Conservation (phyloP, 2,329 filamentous ascomycete species). For the Westerdykella aurantiaca region DNA sequence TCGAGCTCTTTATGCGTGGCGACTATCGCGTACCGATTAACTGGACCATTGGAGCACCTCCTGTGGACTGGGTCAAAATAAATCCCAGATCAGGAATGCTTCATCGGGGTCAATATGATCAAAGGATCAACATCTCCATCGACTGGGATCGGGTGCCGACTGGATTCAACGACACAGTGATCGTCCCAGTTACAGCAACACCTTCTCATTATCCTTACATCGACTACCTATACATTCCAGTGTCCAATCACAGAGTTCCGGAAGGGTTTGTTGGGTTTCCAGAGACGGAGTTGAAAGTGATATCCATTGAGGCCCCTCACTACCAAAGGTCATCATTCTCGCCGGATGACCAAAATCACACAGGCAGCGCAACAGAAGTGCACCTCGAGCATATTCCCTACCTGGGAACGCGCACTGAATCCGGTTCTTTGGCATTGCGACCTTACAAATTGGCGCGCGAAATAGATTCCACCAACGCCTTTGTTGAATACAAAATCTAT, state of each 20-base stretch:
- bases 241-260: slow-evolving; percentile 10
- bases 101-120: slow-evolving; percentile 7
- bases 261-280: slow-evolving; percentile 12
- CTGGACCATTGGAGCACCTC: slow-evolving; percentile 12
- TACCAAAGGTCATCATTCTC: slow-evolving; percentile 6
- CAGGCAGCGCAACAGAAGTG: slow-evolving; percentile 1
- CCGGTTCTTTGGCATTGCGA: slow-evolving; percentile 13
- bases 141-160: slow-evolving; percentile 12
- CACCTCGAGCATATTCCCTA: slow-evolving; percentile 10
- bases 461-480: slow-evolving; percentile 8
- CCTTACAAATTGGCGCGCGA: slow-evolving; percentile 9
- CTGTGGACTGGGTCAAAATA: slow-evolving; percentile 13
- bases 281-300: slow-evolving; percentile 9
- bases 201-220: slow-evolving; percentile 13
- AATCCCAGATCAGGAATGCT: slow-evolving; percentile 10
- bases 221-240: slow-evolving; percentile 12
- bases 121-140: slow-evolving; percentile 14
- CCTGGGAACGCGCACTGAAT: slow-evolving; percentile 12
- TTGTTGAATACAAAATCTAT: slow-evolving; percentile 13
- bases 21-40: slow-evolving; percentile 14
- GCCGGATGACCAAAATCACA: neutral
- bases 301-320: slow-evolving; percentile 16
- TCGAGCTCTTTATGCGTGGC: slow-evolving; percentile 15
- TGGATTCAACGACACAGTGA: slow-evolving; percentile 8
- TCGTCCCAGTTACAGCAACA: slow-evolving; percentile 9